A percentile compares a stretch with the other conserved stretches of the same genome.
These are phyloP conservation scores for Penicillium desertorum DNA, from an alignment of 495 filamentous ascomycete genomes.

Conservation along the genomic window DNA sequence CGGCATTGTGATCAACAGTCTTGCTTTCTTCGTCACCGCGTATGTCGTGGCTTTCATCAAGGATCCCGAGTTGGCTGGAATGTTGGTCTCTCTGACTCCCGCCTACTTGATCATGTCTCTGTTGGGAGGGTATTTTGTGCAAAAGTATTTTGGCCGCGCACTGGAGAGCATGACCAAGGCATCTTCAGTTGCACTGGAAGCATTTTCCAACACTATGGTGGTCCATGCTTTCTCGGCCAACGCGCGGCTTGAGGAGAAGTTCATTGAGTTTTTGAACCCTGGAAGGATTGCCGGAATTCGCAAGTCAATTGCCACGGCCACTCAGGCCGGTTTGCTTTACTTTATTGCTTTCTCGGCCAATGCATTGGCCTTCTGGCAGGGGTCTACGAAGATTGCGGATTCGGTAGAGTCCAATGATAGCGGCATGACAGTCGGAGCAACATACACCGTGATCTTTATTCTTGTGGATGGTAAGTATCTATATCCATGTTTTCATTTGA, in stretches of 20 bases:
- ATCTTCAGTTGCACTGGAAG: slow-evolving; percentile 46
- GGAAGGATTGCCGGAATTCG: slow-evolving; percentile 50
- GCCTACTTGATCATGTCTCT: slow-evolving; percentile 63
- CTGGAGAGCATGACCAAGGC: slow-evolving; percentile 48
- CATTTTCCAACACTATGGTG: slow-evolving; percentile 41
- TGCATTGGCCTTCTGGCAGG: slow-evolving; percentile 65
- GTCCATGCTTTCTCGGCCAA: slow-evolving; percentile 49
- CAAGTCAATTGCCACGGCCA: slow-evolving; percentile 53
- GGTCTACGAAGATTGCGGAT: slow-evolving; percentile 51
- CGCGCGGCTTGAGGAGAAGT: slow-evolving; percentile 49
- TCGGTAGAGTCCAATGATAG: slow-evolving; percentile 38
- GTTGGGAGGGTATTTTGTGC: slow-evolving; percentile 56
- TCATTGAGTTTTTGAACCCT: slow-evolving; percentile 40
- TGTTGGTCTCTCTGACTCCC: slow-evolving; percentile 55
- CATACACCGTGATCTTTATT: slow-evolving; percentile 63
- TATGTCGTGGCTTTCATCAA: slow-evolving; percentile 64
- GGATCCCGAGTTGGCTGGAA: slow-evolving; percentile 39
- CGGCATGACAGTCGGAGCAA: slow-evolving; percentile 50
- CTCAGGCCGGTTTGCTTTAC: slow-evolving; percentile 60
- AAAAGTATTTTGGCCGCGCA: slow-evolving; percentile 53
- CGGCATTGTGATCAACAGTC: slow-evolving; percentile 53
- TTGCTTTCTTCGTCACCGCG: slow-evolving; percentile 60
- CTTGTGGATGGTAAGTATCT: slow-evolving; percentile 54
- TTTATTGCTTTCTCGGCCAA: slow-evolving; percentile 64
- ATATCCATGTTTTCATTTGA: not conserved